Percentiles rank a stretch among this genome's conserved stretches.
Conservation (phyloP, 2,329 filamentous ascomycete species). For the Nakataea oryzae region DNA sequence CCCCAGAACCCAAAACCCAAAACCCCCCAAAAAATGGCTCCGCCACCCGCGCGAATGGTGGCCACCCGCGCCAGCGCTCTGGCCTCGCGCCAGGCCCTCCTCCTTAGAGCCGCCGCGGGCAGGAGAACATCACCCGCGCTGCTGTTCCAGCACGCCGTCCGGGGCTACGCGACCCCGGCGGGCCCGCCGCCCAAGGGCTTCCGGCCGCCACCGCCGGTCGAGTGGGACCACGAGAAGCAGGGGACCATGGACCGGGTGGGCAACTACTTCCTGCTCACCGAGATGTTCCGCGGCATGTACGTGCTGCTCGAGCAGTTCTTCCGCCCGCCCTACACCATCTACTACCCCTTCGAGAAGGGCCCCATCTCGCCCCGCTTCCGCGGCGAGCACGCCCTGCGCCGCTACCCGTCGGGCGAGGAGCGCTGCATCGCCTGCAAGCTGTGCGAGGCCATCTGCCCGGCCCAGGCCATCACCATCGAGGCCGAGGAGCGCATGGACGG, state of each 20-base stretch:
- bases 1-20: no score
- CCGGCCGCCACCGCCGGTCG: slow-evolving; percentile 59
- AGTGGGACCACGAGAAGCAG: slow-evolving; percentile 76
- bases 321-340: slow-evolving; percentile 95
- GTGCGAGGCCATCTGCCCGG: slow-evolving; percentile 92
- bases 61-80: slow-evolving; percentile 1
- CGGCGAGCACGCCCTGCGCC: slow-evolving; percentile 90
- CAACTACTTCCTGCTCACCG: slow-evolving; percentile 90
- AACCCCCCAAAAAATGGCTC: background rate
- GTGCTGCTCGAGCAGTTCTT: slow-evolving; percentile 97
- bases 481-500: slow-evolving; percentile 96
- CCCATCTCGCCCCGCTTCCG: slow-evolving; percentile 97
- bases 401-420: slow-evolving; percentile 96
- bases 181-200: slow-evolving; percentile 75
- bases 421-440: slow-evolving; percentile 99
- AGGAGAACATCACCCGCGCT: slow-evolving; percentile 1
- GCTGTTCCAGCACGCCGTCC: slow-evolving; percentile 1
- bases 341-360: slow-evolving; percentile 97
- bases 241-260: slow-evolving; percentile 71
- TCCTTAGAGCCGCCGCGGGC: slow-evolving; percentile 1
- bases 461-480: slow-evolving; percentile 97
- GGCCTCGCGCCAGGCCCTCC: slow-evolving; percentile 2
- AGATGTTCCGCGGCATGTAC: slow-evolving; percentile 98
- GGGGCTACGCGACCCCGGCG: slow-evolving; percentile 54
- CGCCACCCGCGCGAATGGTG: slow-evolving; percentile 2